Conservation (phyloP, 1,284 basidiomycete genomes). For the Marasmius oreades region DNA sequence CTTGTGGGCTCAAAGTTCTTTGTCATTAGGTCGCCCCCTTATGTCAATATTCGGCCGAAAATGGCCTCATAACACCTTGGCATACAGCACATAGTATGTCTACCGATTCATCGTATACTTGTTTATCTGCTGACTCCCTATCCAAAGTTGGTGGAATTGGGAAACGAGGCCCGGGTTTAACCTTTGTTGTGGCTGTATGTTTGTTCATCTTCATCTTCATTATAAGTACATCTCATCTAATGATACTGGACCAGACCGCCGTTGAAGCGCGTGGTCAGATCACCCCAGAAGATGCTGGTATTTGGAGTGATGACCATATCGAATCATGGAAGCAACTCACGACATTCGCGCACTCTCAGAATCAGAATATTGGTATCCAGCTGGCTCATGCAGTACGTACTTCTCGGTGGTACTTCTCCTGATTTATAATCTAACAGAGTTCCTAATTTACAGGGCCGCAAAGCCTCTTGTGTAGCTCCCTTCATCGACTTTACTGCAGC, state of each 20-base stretch:
- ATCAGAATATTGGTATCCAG: constrained; percentile 67
- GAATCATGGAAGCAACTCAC: constrained; percentile 66
- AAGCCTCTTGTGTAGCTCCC: constrained; percentile 59
- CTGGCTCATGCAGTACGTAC: background rate
- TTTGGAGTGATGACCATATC: constrained; percentile 79
- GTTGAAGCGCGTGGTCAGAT: constrained; percentile 60
- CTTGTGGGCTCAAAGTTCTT: constrained; percentile 15
- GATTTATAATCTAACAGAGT: constrained; percentile 37
- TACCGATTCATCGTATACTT: background rate
- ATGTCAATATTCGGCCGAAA: constrained; percentile 62
- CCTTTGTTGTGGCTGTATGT: constrained; percentile 48
- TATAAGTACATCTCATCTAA: background rate
- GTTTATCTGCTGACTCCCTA: background rate
- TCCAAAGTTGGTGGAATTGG: constrained; percentile 43
- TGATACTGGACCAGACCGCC: constrained; percentile 35
- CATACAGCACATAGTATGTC: constrained; percentile 37
- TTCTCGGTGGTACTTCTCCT: no score
- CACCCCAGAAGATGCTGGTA: constrained; percentile 50
- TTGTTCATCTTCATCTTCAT: background rate
- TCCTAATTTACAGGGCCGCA: constrained; percentile 75
- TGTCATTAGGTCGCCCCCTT: constrained; percentile 43
- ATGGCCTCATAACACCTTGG: constrained; percentile 46
- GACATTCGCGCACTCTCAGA: constrained; percentile 72
- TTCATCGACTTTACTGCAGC: constrained; percentile 25
- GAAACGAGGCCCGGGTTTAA: constrained; percentile 47